These are phyloP conservation scores for Backusella tuberculispora DNA, from an alignment of 192 early-diverging fungal genomes.

Conservation along the genomic window DNA sequence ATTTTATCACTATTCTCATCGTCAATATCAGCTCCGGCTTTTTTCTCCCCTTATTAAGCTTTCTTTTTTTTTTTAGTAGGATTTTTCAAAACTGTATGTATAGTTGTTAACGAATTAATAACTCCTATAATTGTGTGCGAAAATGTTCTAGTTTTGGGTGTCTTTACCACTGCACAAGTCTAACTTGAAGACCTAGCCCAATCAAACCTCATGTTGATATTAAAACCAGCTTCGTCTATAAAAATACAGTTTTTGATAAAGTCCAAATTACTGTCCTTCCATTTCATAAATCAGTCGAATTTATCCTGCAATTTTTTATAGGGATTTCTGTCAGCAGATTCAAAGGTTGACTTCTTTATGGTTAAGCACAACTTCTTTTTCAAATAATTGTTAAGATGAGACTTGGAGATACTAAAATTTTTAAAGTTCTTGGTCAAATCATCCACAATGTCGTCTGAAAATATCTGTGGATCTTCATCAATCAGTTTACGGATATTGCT, in stretches of 20 bases:
- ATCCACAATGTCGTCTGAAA: background rate
- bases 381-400: background rate
- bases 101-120: background rate
- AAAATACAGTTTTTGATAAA: background rate
- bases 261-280: background rate
- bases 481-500: background rate
- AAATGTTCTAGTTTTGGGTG: background rate
- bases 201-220: background rate
- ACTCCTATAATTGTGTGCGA: background rate
- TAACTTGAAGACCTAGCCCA: background rate
- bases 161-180: background rate
- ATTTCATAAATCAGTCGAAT: constrained; percentile 14
- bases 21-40: too few relatives aligned
- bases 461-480: background rate
- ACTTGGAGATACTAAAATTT: background rate
- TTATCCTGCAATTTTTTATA: background rate
- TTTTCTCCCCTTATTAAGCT: too few relatives aligned
- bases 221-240: background rate
- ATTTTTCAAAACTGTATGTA: background rate
- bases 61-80: background rate
- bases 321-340: background rate
- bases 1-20: too few relatives aligned
- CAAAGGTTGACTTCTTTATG: background rate
- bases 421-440: background rate
- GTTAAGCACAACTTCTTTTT: too few relatives aligned